A percentile compares a stretch with the other conserved stretches of the same genome.
These are phyloP conservation scores for Streptanthus diversifolius DNA, from an alignment of 345 rosid genomes.

Conservation along the genomic window DNA sequence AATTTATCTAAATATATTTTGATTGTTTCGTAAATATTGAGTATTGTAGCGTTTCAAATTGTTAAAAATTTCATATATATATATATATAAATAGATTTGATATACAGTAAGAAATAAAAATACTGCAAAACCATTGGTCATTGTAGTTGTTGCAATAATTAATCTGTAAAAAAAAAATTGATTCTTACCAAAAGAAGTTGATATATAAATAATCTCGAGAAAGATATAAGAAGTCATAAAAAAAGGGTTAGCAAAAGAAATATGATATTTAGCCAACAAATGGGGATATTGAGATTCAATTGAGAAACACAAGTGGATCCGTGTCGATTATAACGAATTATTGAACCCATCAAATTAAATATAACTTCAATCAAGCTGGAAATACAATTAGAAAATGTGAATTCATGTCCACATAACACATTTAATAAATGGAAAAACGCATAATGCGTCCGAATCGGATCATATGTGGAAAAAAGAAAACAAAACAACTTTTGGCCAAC, in stretches of 20 bases:
- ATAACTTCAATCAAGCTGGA: background rate
- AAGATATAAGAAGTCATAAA: background rate
- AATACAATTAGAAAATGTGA: background rate
- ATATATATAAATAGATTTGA: background rate
- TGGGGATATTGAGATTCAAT: conserved; percentile 6
- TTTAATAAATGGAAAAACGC: conserved; percentile 16
- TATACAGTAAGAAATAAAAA: background rate
- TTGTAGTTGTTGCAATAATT: background rate
- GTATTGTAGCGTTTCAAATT: background rate
- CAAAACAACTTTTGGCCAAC: conserved; percentile 35
- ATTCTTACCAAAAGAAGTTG: background rate
- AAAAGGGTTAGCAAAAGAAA: background rate
- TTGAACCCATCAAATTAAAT: conserved; percentile 13
- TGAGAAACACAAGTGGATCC: conserved; percentile 23
- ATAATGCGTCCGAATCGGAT: conserved; percentile 34
- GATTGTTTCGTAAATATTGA: background rate
- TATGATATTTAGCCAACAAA: conserved; percentile 10
- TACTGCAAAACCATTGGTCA: background rate
- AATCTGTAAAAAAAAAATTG: background rate
- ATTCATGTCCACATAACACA: conserved; percentile 19
- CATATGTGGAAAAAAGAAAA: conserved; percentile 30
- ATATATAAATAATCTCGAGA: background rate
- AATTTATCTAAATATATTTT: background rate
- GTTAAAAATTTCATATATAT: background rate
- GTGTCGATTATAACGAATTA: conserved; percentile 16